Evolutionary conservation across 2,329 filamentous ascomycete genomes (phyloP).

Genomic region (Pseudomassariella vexata): DNA sequence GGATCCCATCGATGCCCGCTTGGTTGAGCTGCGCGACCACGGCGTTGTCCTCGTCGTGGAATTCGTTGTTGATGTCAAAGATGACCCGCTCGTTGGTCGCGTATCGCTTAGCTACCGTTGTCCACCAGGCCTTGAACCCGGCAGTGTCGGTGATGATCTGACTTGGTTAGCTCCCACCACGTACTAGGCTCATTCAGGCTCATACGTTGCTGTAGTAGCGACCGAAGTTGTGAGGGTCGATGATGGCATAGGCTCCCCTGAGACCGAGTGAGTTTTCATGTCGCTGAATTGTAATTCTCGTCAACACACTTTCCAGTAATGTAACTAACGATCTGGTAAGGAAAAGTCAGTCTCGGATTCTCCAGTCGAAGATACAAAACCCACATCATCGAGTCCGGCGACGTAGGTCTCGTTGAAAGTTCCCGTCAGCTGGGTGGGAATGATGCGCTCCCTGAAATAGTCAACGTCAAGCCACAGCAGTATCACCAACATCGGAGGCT

Average conservation of each 20-base stretch:
- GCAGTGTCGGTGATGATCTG: slow-evolving; percentile 44
- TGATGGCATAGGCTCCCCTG: slow-evolving; percentile 1
- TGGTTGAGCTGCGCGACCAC: slow-evolving; percentile 57
- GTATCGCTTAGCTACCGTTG: slow-evolving; percentile 47
- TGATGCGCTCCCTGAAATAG: no score
- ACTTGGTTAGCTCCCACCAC: no score
- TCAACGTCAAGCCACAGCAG: no score
- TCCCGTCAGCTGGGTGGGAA: slow-evolving; percentile 25
- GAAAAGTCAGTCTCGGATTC: slow-evolving; percentile 4
- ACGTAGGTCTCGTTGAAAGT: slow-evolving; percentile 20
- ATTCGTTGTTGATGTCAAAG: slow-evolving; percentile 64
- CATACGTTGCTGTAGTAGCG: slow-evolving; percentile 4
- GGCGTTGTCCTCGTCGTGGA: slow-evolving; percentile 54
- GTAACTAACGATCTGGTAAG: slow-evolving; percentile 18
- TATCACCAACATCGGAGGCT: no score
- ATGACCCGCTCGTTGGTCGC: slow-evolving; percentile 48
- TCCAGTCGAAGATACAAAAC: neutral
- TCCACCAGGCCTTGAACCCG: slow-evolving; percentile 53
- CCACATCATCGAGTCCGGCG: slow-evolving; percentile 18
- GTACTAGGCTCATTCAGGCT: slow-evolving; percentile 2
- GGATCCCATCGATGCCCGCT: slow-evolving; percentile 57
- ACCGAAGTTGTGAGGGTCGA: slow-evolving; percentile 4
- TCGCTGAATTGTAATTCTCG: neutral
- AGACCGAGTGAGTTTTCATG: neutral
- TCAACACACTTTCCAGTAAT: slow-evolving; percentile 17